Evolutionary conservation across 768 basidiomycete genomes (phyloP), one percentile per base, ranked within the genome.

Genomic region (Boletellus emodensis): DNA sequence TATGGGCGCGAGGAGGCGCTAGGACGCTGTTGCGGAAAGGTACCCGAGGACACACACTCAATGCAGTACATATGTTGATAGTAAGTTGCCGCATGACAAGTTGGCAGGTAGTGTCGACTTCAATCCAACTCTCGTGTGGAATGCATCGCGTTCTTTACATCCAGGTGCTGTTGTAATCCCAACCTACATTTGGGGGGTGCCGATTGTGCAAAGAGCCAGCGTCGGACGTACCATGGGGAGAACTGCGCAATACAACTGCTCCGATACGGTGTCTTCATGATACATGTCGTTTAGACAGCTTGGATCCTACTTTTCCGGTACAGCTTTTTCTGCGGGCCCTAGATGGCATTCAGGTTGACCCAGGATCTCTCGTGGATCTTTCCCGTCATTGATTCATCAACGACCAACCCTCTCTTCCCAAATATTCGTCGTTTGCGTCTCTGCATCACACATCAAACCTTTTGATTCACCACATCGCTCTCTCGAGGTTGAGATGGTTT

Each of bases 91-190:
- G 24, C 6, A 6, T 24, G 24, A 24, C 24, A 24, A 24, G 24
- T 24, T 24, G 24, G 24, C 24, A 6, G 24, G 6, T 24, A 6
- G 3, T 24, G 6, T 6, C 6, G 6, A 24, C 24, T 24, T 24
- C 24, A 24, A 24, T 24, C 24, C 6, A 24, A 24, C 24, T 24
- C 24, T 24, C 24, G 24, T 6, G 24, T 6, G 24, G 24, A 24
- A 49, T 51, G 50, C 44, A 51, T 22, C 15, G 6, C 4, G 51
- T 40, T 2, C 40, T 51, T n/a, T 36, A 12, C 6, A 12, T 46
- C 18, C 12, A 40, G 3, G 51, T 11, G n/a, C n/a, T 24, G 6
- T 24, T 24, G 24, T 24, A 3, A 24, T 24, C 24, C 24, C 6
- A 6, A 6, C 6, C 24, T 24, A 24, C 24, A 6, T 6, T 24